Base-by-base conservation (phyloP, 495 filamentous ascomycete species). In the Hyaloscypha bicolor region DNA sequence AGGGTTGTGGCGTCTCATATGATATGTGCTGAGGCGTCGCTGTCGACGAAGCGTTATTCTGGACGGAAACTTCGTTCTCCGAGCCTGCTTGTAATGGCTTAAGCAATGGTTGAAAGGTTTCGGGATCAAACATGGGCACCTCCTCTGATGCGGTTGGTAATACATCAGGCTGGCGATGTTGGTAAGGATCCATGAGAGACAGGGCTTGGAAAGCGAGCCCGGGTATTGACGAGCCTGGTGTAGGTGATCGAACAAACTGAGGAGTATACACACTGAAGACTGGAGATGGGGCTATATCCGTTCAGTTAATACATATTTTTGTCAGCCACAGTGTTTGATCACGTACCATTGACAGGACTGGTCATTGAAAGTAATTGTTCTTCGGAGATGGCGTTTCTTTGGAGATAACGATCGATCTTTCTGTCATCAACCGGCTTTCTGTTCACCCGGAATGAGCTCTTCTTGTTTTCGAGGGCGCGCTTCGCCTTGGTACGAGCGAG, bases 311-410 rank as follows among this genome's bases (percentile, higher is more conserved):
- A 11, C 9, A 4, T 5, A 4, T 19, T 61, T 19, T n/a, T 1
- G 33, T 11, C 5, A 37, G 30, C 6, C 4, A 5, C 9, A 61
- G n/a, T 37, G 21, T 63, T 63, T 63, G 60, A 52, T 22, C 6
- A 63, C 9, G 0, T 53, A 65, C 63, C 53, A 45, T 65, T 52
- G 19, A 65, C 53, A 8, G 63, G 63, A 58, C 63, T 65, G 9
- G 51, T 31, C 42, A 65, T 64, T 33, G 33, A 16, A 14, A 64
- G 33, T 25, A 64, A n/a, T 14, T 55, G 9, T 3, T 64, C 51
- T 55, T 64, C 48, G 16, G 62, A 33, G 21, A 64, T 64, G 6
- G n/a, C 31, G 3, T 64, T 55, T 22, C 62, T 64, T n/a, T 53
- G 29, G 5, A 64, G 42, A 37, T 16, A 64, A 3, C 62, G 42